Base-by-base conservation (phyloP, 2,329 filamentous ascomycete genomes). In the Rhinocladiella similis region DNA sequence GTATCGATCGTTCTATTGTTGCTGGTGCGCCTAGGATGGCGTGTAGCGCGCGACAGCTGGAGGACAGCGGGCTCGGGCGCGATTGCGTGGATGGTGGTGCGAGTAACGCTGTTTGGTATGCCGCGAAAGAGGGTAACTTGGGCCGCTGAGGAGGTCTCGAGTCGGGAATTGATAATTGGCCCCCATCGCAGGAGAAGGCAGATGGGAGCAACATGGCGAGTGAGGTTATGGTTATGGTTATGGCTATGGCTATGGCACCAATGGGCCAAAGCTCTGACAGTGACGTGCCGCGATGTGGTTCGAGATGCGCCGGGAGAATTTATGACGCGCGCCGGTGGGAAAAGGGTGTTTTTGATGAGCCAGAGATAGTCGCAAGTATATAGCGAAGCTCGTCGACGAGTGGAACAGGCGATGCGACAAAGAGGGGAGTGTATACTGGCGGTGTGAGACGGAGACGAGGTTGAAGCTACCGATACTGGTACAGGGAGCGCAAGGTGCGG, bases 161-260 rank as follows among this genome's bases (percentile, higher is more conserved):
- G 18, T 61, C 50, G 35, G 50, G 29, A 10, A 33, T 33, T 9
- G 4, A 58, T 51, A 51, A 66, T 53, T 55, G 67, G 70, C 65
- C 60, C 35, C 53, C 58, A 33, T 77, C 75, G 70, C 75, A 77
- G 54, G 74, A 66, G 48, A 78, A 66, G 29, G 75, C 75, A 7
- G 75, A 77, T 55, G 75, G 75, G 56, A 78, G 73, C 47, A 78
- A 64, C 75, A 78, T 67, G 20, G 43, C 43, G 43, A 19, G 14
- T 14, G 14, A 16, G 25, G 43, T 25, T n/a, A n/a, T n/a, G n/a
- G n/a, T n/a, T n/a, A n/a, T n/a, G n/a, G n/a, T n/a, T n/a, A n/a
- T n/a, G n/a, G n/a, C n/a, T n/a, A n/a, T n/a, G n/a, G n/a, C 7
- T 27, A 27, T 19, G 38, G 38, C 38, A 19, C 38, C 38, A 41